Conservation (phyloP, 2,329 filamentous ascomycete species). For the Pseudogymnoascus pannorum region DNA sequence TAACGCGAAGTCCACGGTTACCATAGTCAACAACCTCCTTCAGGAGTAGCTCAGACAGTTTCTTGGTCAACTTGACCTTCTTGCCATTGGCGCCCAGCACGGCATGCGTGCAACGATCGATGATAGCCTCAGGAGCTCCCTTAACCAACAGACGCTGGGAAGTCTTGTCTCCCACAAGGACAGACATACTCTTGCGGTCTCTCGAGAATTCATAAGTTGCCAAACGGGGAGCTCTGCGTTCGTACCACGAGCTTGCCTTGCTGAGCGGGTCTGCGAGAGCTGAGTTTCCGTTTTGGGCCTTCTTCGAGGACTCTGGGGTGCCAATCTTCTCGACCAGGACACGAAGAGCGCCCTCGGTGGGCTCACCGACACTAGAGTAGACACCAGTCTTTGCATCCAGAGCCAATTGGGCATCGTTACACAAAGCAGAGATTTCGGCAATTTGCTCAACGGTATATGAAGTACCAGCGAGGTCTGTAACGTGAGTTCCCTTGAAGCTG, state of each 20-base stretch:
- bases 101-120: constrained; percentile 82
- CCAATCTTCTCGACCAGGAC: constrained; percentile 93
- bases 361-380: constrained; percentile 83
- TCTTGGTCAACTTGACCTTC: constrained; percentile 62
- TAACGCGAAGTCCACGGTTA: constrained; percentile 86
- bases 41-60: constrained; percentile 62
- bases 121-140: constrained; percentile 87
- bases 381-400: constrained; percentile 69
- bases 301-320: constrained; percentile 45
- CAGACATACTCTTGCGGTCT: constrained; percentile 99
- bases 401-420: constrained; percentile 79
- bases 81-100: constrained; percentile 73
- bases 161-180: constrained; percentile 65
- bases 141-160: constrained; percentile 85
- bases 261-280: constrained; percentile 59
- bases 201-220: constrained; percentile 95
- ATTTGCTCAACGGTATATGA: constrained; percentile 78
- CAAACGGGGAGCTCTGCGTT: constrained; percentile 64
- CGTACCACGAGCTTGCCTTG: constrained; percentile 77
- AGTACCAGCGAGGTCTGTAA: constrained; percentile 60
- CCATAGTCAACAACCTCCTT: constrained; percentile 84
- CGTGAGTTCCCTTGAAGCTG: constrained; percentile 56
- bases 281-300: constrained; percentile 40
- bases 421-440: constrained; percentile 63
- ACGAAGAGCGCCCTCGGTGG: constrained; percentile 88